Evolutionary conservation across 139 green algal genomes (phyloP).

Genomic region (Tetradesmus lagerheimii): DNA sequence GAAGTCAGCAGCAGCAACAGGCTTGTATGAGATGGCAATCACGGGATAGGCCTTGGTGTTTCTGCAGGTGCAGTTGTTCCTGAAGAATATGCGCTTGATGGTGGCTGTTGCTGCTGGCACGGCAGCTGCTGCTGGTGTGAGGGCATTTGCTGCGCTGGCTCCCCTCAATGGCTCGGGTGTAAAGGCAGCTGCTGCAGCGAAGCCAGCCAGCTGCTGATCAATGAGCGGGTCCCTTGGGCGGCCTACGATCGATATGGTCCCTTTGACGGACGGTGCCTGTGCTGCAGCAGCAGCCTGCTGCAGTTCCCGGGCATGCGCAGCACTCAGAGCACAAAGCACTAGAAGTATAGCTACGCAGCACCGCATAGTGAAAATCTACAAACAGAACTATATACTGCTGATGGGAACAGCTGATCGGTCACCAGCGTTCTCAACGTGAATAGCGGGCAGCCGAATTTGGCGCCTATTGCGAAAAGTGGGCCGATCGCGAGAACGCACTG

Average conservation of each 20-base stretch:
- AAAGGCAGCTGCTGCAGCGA: not conserved
- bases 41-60: not conserved
- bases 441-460: not conserved
- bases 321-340: not conserved
- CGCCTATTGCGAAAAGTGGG: not conserved
- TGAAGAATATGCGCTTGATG: slow-evolving; percentile 26
- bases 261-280: not conserved
- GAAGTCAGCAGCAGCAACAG: slow-evolving; percentile 19
- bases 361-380: too few relatives aligned
- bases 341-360: not conserved
- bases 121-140: not conserved
- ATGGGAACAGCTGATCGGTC: too few relatives aligned
- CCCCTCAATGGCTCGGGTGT: not conserved
- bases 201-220: not conserved
- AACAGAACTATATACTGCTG: too few relatives aligned
- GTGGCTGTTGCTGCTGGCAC: slow-evolving; percentile 24
- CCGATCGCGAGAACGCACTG: too few relatives aligned
- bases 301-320: not conserved
- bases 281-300: not conserved
- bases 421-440: not conserved
- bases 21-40: slow-evolving; percentile 8
- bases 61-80: slow-evolving; percentile 13
- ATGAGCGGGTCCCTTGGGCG: not conserved
- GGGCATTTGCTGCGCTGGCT: not conserved
- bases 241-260: not conserved